phyloP scores from a whole-genome alignment of 495 filamentous ascomycete genomes.

The Parathielavia hyrcaniae region DNA sequence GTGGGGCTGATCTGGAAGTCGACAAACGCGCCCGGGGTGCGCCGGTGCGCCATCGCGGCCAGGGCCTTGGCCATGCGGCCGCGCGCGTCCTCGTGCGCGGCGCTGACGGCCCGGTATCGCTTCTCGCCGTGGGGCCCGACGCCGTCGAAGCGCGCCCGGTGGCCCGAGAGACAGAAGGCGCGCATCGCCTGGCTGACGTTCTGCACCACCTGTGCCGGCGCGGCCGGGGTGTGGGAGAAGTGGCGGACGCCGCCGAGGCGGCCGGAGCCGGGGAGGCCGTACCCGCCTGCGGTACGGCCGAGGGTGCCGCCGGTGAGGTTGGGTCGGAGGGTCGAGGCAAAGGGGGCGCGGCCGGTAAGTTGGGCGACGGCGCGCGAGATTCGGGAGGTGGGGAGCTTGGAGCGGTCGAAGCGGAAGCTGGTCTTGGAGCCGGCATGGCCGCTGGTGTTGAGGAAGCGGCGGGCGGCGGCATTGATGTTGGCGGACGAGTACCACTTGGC shows the following conservation, averaged over 20 bases:
- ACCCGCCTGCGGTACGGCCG: slow-evolving; percentile 79
- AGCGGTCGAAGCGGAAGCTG: slow-evolving; percentile 50
- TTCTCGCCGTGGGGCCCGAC: slow-evolving; percentile 63
- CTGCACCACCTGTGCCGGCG: slow-evolving; percentile 83
- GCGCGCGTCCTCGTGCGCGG: slow-evolving; percentile 62
- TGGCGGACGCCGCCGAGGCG: slow-evolving; percentile 68
- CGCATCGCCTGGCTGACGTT: slow-evolving; percentile 89
- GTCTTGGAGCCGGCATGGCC: slow-evolving; percentile 29
- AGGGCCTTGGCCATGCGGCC: slow-evolving; percentile 46
- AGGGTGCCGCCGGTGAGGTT: slow-evolving; percentile 87
- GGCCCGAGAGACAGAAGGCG: slow-evolving; percentile 80
- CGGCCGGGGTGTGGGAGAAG: slow-evolving; percentile 82
- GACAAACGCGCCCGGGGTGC: slow-evolving; percentile 67
- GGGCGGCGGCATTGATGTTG: slow-evolving; percentile 50
- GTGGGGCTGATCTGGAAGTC: slow-evolving; percentile 85
- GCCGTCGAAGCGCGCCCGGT: slow-evolving; percentile 79
- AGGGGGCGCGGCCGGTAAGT: slow-evolving; percentile 69
- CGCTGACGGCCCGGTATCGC: slow-evolving; percentile 63
- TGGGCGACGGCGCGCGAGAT: slow-evolving; percentile 60
- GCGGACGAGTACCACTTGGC: slow-evolving; percentile 63
- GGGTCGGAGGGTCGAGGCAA: slow-evolving; percentile 83
- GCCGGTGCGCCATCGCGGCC: slow-evolving; percentile 41
- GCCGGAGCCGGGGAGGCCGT: slow-evolving; percentile 62
- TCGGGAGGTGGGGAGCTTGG: slow-evolving; percentile 58
- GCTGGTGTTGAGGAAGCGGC: slow-evolving; percentile 56